Conservation (phyloP, 179 eudicot genomes). For the Pouteria campechiana region DNA sequence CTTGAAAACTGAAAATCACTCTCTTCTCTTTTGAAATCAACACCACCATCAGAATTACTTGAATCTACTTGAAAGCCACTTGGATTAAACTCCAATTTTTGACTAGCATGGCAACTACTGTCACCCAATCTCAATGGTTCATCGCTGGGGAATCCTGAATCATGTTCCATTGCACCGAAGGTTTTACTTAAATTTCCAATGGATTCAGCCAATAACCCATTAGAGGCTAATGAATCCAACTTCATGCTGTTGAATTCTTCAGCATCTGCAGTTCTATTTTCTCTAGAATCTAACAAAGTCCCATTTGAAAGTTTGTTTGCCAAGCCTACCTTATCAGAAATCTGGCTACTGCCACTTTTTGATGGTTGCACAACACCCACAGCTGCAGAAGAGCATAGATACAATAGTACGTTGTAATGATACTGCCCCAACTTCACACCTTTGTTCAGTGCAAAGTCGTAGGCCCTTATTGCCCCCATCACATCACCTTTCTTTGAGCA, state of each 20-base stretch:
- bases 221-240: too few relatives aligned
- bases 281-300: too few relatives aligned
- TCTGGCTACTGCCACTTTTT: slow-evolving; percentile 62
- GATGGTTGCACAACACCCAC: slow-evolving; percentile 66
- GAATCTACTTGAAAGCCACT: not conserved
- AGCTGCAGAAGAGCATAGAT: slow-evolving; percentile 94
- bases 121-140: not conserved
- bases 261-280: slow-evolving; percentile 1
- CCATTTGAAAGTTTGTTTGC: slow-evolving; percentile 2
- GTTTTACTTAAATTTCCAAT: too few relatives aligned
- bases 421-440: slow-evolving; percentile 47
- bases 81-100: not conserved
- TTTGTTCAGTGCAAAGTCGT: slow-evolving; percentile 46
- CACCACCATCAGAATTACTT: not conserved
- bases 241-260: not conserved
- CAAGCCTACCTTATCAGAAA: slow-evolving; percentile 18
- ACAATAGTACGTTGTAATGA: slow-evolving; percentile 65
- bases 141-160: not conserved
- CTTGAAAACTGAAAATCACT: not conserved
- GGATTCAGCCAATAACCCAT: too few relatives aligned
- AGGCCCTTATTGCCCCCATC: slow-evolving; percentile 61
- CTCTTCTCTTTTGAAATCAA: not conserved
- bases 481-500: slow-evolving; percentile 81
- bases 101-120: not conserved
- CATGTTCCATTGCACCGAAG: not conserved